phyloP scores from a whole-genome alignment of 2,329 filamentous ascomycete species.

The Colletotrichum eremochloae region DNA sequence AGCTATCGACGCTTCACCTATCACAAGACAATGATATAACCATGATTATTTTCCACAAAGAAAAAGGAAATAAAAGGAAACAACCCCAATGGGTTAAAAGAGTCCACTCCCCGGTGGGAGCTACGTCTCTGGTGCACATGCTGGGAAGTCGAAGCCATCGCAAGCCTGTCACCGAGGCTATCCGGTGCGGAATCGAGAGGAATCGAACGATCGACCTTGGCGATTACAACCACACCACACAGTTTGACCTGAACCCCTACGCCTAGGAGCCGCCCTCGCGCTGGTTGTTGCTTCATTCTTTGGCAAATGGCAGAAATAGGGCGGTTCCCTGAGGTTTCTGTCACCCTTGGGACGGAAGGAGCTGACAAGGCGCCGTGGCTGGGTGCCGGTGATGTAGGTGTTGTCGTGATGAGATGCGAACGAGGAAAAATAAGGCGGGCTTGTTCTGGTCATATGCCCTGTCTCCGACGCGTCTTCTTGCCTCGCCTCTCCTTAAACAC shows the following conservation, averaged over 20 bases:
- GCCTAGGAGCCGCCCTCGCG: conserved; percentile 3
- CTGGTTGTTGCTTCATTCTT: background rate
- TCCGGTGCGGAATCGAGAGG: background rate
- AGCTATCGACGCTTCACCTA: background rate
- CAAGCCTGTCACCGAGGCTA: conserved; percentile 8
- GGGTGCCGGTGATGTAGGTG: background rate
- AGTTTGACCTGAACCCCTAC: conserved; percentile 1
- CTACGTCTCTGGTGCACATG: background rate
- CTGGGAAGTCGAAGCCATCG: background rate
- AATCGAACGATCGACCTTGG: conserved; percentile 1
- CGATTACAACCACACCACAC: background rate
- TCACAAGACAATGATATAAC: background rate
- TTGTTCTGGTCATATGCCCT: background rate
- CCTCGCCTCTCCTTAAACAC: no score
- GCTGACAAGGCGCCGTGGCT: background rate
- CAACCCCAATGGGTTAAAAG: background rate
- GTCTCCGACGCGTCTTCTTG: background rate
- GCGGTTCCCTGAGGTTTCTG: background rate
- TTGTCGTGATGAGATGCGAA: background rate
- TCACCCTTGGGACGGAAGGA: background rate
- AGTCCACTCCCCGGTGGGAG: conserved; percentile 3
- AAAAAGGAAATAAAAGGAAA: background rate
- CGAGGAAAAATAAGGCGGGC: background rate
- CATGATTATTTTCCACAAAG: no score
- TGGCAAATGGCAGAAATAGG: background rate